Conservation (phyloP, 2,329 filamentous ascomycete genomes). For the Aspergillus transmontanensis region DNA sequence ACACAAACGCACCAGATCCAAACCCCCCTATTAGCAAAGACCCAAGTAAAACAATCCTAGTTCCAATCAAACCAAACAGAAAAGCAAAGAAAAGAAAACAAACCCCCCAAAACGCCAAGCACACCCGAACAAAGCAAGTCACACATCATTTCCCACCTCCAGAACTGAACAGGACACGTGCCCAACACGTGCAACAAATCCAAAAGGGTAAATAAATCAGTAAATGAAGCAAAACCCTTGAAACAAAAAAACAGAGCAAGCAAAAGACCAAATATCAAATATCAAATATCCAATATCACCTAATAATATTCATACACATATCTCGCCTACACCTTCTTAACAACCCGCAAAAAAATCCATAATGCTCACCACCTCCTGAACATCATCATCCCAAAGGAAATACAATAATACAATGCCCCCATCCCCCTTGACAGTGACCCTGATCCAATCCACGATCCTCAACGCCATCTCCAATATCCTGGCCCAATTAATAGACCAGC, state of each 20-base stretch:
- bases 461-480: conserved; percentile 43
- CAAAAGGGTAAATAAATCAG: not conserved
- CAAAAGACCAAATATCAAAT: not conserved
- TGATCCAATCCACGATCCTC: conserved; percentile 40
- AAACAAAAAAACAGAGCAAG: not conserved
- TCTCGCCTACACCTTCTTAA: too few species aligned
- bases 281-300: not conserved
- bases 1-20: not conserved
- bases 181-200: conserved; percentile 9
- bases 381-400: not conserved
- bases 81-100: not conserved
- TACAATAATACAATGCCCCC: conserved; percentile 19
- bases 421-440: conserved; percentile 36
- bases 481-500: conserved; percentile 42
- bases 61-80: not conserved
- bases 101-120: not conserved
- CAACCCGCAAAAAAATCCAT: not conserved
- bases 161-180: conserved; percentile 5
- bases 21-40: not conserved
- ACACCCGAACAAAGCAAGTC: not conserved
- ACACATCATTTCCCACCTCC: not conserved
- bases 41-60: not conserved
- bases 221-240: not conserved
- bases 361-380: not conserved
- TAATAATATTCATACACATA: too few species aligned